Evolutionary conservation across 2,329 filamentous ascomycete genomes (phyloP), one percentile per base, ranked within the genome.

Genomic region (Aspergillus ibericus): DNA sequence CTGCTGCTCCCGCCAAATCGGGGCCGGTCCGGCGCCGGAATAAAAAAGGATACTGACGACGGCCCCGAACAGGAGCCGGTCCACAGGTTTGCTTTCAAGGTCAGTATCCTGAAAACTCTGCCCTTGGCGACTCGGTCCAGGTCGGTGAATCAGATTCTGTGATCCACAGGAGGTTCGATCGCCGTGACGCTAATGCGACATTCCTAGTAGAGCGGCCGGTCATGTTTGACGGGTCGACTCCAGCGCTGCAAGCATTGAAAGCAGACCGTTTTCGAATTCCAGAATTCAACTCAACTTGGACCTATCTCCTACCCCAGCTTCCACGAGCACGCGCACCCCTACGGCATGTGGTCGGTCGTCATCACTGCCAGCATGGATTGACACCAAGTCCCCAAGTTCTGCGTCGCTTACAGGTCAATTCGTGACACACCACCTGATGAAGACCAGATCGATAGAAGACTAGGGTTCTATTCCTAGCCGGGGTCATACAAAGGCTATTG

Each of bases 401-500:
- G 38, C 10, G 38, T 42, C 22, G 38, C 9, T 42, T 42, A 42
- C 38, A 42, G 18, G 38, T 42, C 18, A 3, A 42, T 42, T 22
- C 34, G 38, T 4, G 36, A 42, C 38, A 40, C 8, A 15, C 12
- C 15, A 32, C 38, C n/a, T 20, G 9, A 20, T 42, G 16, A 42
- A 20, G 18, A 32, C 7, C 29, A 10, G 29, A 32, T 32, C 29
- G 2, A 32, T 32, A 10, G 38, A 20, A 42, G 38, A 7, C 16
- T 10, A 13, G 16, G 8, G 5, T 12, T 42, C 38, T 5, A 42
- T 42, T 12, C n/a, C 9, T 7, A 22, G 38, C 38, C 18, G 6
- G 18, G 38, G n/a, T 13, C 3, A 42, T 22, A 42, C 38, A 5
- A 22, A 20, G 40, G 18, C 49, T 51, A 69, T 47, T 61, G 60